Base-by-base conservation (phyloP, 305 asterid genomes). In the Salvia sclarea region DNA sequence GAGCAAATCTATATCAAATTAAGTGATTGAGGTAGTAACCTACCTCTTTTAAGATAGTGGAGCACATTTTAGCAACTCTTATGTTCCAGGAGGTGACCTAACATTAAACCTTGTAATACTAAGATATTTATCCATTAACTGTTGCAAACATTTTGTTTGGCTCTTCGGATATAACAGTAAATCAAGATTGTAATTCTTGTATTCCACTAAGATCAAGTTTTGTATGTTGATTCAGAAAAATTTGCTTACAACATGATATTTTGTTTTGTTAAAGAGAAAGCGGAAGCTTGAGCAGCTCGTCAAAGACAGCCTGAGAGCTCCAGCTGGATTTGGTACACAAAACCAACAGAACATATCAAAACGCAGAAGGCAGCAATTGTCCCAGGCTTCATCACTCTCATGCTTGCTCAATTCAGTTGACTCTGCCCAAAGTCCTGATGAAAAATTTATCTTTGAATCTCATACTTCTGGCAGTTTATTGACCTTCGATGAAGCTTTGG, bases 221-320 rank as follows among this genome's bases (percentile, higher is more conserved):
- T 41, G 6, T 62, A 11, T 62, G 50, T 56, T 56, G 33, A 37
- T 37, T 52, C 50, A 17, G 52, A 30, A 22, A 48, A 63, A 62
- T 45, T 59, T 68, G 28, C 56, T 40, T 67, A 6, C 66, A 59
- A 44, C 21, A 14, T 71, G 61, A 41, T 60, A 52, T 58, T 65
- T 59, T 72, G 54, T 40, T 49, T 47, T 63, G 66, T 69, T 66
- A 58, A 84, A 91, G 96, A 84, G 81, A 79, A 88, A 88, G 74
- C 82, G 91, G 54, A 86, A 85, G 78, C 83, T 88, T 44, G 83
- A 78, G 79, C 87, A 81, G 62, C 80, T 85, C 17, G 64, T 80
- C 69, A 84, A 81, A 63, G 81, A 78, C 69, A 75, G 72, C 66
- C 76, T 76, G 71, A 78, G 57, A 66, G 77, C 78, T 68, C 74